Evolutionary conservation across 1,284 basidiomycete genomes (phyloP), one percentile per base, ranked within the genome.

Genomic region (Pterula multifida): DNA sequence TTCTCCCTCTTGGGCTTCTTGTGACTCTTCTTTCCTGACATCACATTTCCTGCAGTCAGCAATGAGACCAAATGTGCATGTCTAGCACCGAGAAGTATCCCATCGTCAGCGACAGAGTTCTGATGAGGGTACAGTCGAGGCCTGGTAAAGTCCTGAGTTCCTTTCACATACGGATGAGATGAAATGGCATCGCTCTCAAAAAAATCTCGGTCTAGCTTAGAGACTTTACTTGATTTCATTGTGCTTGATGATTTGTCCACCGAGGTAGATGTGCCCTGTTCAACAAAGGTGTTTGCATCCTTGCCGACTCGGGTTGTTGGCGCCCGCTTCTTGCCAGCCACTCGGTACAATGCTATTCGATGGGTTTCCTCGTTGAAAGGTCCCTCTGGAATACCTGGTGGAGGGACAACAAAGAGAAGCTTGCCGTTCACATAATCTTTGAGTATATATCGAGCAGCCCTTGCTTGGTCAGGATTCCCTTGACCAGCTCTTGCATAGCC

Each of bases 351-450:
- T 0, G 81, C 78, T 25, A 79, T 68, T 47, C 79, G 71, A 49
- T 87, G 79, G 13, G 83, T 86, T 47, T 75, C 73, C 46, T 72
- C 63, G 66, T 98, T 98, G 72, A 95, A 98, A 1, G 72, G 71
- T 50, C 81, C 76, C 12, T 84, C 76, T 6, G 78, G 65, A 3
- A 81, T 68, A 3, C 70, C 79, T 0, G 91, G 88, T 6, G 96
- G 94, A 17, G 90, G 83, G 55, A 95, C 89, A 56, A 89, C 90
- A 65, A 81, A 98, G 4, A 98, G 73, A 0, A 99, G 76, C 58
- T 90, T 92, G 32, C 90, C 96, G 58, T 90, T 94, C 55, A 98
- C 92, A 60, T 97, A 98, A 68, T 99, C 96, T 67, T 99, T 99
- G 51, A 99, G 76, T 50, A 99, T 77, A 61, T 89, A 89, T 53